These are phyloP conservation scores for Monilinia laxa DNA, from an alignment of 2,329 filamentous ascomycete genomes.

Conservation along the genomic window DNA sequence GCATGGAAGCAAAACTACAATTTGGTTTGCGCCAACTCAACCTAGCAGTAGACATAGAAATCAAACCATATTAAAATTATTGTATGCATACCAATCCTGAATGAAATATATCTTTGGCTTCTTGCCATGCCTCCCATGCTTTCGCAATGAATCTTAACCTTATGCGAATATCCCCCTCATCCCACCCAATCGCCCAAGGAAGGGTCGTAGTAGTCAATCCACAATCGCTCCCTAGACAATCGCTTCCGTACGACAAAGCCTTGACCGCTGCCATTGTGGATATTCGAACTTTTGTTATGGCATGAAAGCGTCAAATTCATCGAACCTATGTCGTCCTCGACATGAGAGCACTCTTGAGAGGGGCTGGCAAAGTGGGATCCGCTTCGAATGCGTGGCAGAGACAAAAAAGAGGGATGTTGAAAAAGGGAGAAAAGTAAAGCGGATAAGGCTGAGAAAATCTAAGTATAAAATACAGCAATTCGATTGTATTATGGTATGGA, in stretches of 20 bases:
- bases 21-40: conserved; percentile 16
- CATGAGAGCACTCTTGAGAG: conserved; percentile 21
- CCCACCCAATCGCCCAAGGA: conserved; percentile 47
- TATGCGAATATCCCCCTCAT: conserved; percentile 44
- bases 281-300: conserved; percentile 38
- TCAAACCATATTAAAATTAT: conserved; percentile 27
- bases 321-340: conserved; percentile 36
- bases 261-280: conserved; percentile 48
- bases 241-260: conserved; percentile 44
- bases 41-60: background rate
- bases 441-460: conserved; percentile 15
- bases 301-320: conserved; percentile 40
- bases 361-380: conserved; percentile 24
- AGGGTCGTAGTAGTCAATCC: conserved; percentile 45
- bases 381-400: conserved; percentile 16
- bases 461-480: background rate
- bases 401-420: conserved; percentile 1
- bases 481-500: background rate
- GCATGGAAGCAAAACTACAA: background rate
- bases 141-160: conserved; percentile 41
- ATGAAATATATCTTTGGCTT: conserved; percentile 28
- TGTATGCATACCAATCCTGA: conserved; percentile 38
- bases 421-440: conserved; percentile 1
- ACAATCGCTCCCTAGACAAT: conserved; percentile 45
- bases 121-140: conserved; percentile 39